Base-by-base conservation (phyloP, 441 rosid species). In the Bocquillonia castaneifolia region DNA sequence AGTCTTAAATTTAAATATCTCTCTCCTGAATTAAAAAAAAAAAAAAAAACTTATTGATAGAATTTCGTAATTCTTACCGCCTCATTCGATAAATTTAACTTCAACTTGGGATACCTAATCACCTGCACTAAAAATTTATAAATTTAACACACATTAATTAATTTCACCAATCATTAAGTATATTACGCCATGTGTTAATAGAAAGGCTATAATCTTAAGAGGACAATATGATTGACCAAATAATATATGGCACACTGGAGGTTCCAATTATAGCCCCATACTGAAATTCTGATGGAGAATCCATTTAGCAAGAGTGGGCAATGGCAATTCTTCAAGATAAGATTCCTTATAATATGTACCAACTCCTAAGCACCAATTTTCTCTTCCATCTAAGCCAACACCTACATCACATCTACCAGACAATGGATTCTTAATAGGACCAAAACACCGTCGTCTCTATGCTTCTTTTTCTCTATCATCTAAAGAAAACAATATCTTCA, bases 351-450 rank as follows among this genome's bases (percentile, higher is more conserved):
- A 6, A 22, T 60, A 1, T 26, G 0, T 54, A 29, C 10, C 6
- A 0, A 18, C 25, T n/a, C 9, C 1, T 10, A 6, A 31, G 10
- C 39, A 25, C 17, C 12, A 10, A 12, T 0, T 13, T 2, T 10
- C 39, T 14, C 8, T 20, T 31, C 7, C 26, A 22, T 36, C 10
- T 59, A 14, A 17, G 20, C 53, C 66, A 62, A 62, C 17, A 3
- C 10, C 29, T 3, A 28, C 53, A 32, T 44, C 23, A 28, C 18
- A 25, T 23, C 40, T 2, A 10, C 14, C 22, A 40, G 25, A 20
- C 2, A 37, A 59, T 56, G 68, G 76, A 6, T 26, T 61, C 63
- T 53, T 47, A 26, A 29, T 63, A 15, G 31, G 76, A 22, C 44
- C 55, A 53, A 14, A 14, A 39, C 1, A 1, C 23, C 44, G 13